Evolutionary conservation across 164 flowering plant species (phyloP).

Genomic region (Brasenia schreberi): DNA sequence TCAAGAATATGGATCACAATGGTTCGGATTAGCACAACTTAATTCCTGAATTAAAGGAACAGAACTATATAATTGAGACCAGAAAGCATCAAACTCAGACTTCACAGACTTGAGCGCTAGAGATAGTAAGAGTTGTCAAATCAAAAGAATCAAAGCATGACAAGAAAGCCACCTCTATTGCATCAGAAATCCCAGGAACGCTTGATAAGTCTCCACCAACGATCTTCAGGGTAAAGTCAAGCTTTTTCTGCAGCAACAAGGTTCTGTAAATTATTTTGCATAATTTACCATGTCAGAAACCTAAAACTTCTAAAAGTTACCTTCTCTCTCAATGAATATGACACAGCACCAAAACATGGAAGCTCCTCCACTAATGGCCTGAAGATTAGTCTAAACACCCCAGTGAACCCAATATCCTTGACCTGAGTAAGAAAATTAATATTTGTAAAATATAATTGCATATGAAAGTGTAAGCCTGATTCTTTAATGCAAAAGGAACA

Average conservation of each 20-base stretch:
- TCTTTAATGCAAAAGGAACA: not conserved
- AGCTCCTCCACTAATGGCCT: slow-evolving; percentile 83
- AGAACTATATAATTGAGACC: not conserved
- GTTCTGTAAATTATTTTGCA: not conserved
- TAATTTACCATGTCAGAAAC: not conserved
- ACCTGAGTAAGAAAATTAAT: slow-evolving; percentile 32
- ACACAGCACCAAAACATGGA: slow-evolving; percentile 96
- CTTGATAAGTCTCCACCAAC: slow-evolving; percentile 85
- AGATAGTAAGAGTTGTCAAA: not conserved
- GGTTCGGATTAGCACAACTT: too few relatives aligned
- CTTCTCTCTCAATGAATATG: slow-evolving; percentile 78
- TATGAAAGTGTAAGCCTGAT: too few relatives aligned
- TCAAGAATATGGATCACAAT: too few relatives aligned
- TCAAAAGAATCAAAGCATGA: not conserved
- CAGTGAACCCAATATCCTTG: slow-evolving; percentile 88
- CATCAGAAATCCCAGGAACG: slow-evolving; percentile 76
- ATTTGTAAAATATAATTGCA: not conserved
- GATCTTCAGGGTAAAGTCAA: slow-evolving; percentile 89
- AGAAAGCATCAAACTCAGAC: too few relatives aligned
- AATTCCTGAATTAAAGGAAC: too few relatives aligned
- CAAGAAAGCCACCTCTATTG: slow-evolving; percentile 55
- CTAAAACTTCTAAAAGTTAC: slow-evolving; percentile 14
- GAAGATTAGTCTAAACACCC: slow-evolving; percentile 90
- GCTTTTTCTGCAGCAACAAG: slow-evolving; percentile 59
- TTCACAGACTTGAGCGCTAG: too few relatives aligned